Percentiles rank a stretch among this genome's conserved stretches.
Evolutionary conservation across 164 flowering plant genomes (phyloP).

Genomic region (Brasenia schreberi): DNA sequence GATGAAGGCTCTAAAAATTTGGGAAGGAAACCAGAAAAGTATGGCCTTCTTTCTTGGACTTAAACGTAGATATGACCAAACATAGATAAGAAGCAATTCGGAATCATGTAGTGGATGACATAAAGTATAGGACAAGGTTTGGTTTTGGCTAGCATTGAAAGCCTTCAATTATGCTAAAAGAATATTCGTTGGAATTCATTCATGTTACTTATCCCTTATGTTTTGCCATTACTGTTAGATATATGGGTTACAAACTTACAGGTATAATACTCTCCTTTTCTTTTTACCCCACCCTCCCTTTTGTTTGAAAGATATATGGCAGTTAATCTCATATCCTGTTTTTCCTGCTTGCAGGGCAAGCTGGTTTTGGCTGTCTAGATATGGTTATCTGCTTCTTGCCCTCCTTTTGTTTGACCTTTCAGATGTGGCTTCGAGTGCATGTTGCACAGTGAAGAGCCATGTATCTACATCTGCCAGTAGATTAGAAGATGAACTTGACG

Average conservation of each 20-base stretch:
- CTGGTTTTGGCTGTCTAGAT: background rate
- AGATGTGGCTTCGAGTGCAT: constrained; percentile 17
- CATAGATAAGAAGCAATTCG: too few relatives aligned
- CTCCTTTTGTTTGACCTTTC: background rate
- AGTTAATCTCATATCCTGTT: background rate
- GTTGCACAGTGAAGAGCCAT: constrained; percentile 13
- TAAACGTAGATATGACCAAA: too few relatives aligned
- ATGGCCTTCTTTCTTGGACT: too few relatives aligned
- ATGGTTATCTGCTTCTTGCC: background rate
- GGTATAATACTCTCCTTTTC: background rate
- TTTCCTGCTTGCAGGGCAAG: background rate
- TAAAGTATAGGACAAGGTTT: background rate
- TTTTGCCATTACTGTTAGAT: too few relatives aligned
- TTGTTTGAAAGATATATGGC: background rate
- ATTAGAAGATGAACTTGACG: constrained; percentile 19
- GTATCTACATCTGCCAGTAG: constrained; percentile 11
- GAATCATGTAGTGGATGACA: too few relatives aligned
- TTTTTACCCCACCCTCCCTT: background rate
- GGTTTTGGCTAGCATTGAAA: background rate
- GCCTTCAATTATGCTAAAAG: background rate
- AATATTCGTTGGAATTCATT: background rate
- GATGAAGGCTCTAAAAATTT: too few relatives aligned
- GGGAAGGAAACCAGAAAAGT: too few relatives aligned
- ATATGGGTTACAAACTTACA: background rate
- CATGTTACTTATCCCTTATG: background rate